Evolutionary conservation across 2,329 filamentous ascomycete species (phyloP).

Genomic region (Tolypocladium sp.): DNA sequence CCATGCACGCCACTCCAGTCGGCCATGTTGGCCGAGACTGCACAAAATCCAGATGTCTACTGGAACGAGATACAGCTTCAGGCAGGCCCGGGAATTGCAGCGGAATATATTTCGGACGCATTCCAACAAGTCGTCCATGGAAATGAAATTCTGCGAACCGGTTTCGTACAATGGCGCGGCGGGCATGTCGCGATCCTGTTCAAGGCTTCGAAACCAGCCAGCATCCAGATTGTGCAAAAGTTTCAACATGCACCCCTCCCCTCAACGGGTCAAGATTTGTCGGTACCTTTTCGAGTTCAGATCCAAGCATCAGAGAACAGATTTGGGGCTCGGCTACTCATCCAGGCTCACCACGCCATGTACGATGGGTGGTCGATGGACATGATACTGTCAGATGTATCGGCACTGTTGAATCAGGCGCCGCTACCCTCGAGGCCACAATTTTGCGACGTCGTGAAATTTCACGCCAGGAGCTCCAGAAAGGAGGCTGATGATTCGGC

Average conservation of each 20-base stretch:
- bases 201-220: slow-evolving; percentile 32
- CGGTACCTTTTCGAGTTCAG: slow-evolving; percentile 55
- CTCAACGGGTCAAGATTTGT: slow-evolving; percentile 25
- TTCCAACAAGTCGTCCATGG: slow-evolving; percentile 37
- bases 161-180: slow-evolving; percentile 50
- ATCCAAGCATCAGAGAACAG: slow-evolving; percentile 22
- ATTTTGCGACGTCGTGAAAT: slow-evolving; percentile 50
- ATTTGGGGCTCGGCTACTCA: slow-evolving; percentile 20
- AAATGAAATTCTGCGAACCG: slow-evolving; percentile 65
- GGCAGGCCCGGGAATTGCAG: slow-evolving; percentile 28
- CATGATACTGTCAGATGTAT: slow-evolving; percentile 59
- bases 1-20: slow-evolving; percentile 66
- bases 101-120: slow-evolving; percentile 33
- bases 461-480: slow-evolving; percentile 26
- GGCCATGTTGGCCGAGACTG: slow-evolving; percentile 73
- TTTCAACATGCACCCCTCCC: slow-evolving; percentile 29
- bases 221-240: slow-evolving; percentile 31
- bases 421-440: slow-evolving; percentile 35
- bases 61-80: slow-evolving; percentile 68
- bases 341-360: slow-evolving; percentile 70
- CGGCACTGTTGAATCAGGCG: slow-evolving; percentile 30
- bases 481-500: slow-evolving; percentile 27
- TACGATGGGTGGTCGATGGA: slow-evolving; percentile 95
- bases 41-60: slow-evolving; percentile 51
- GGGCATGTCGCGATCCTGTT: slow-evolving; percentile 45